Percentiles rank a stretch among this genome's conserved stretches.
Conservation (phyloP, 2,329 filamentous ascomycete genomes). For the Xylaria sp. region DNA sequence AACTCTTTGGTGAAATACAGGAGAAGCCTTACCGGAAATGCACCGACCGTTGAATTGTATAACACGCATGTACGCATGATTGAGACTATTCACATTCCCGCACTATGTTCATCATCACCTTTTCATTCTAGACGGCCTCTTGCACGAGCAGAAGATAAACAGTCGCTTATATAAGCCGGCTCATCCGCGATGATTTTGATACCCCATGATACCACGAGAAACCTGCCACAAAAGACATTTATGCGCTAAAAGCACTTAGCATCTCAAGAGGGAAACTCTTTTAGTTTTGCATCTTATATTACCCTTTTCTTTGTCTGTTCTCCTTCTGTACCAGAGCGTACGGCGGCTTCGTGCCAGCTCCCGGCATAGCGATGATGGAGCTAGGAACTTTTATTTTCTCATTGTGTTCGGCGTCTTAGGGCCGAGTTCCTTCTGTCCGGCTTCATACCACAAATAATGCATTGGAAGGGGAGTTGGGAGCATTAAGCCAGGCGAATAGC, state of each 20-base stretch:
- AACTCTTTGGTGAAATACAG: background rate
- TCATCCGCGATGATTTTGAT: conserved; percentile 43
- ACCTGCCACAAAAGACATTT: conserved; percentile 29
- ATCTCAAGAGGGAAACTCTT: conserved; percentile 26
- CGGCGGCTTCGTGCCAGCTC: conserved; percentile 9
- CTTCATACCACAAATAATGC: conserved; percentile 37
- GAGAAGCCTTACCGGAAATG: conserved; percentile 8
- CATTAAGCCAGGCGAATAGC: conserved; percentile 22
- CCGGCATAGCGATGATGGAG: conserved; percentile 30
- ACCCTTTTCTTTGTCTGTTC: conserved; percentile 32
- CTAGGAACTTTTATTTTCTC: conserved; percentile 33
- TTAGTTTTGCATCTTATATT: conserved; percentile 25
- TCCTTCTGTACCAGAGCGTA: conserved; percentile 3
- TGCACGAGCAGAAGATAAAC: conserved; percentile 37
- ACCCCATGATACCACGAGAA: conserved; percentile 43
- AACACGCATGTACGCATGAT: conserved; percentile 40
- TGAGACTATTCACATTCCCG: conserved; percentile 30
- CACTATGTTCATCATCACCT: conserved; percentile 39
- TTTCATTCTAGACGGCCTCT: conserved; percentile 41
- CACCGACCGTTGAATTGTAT: conserved; percentile 41
- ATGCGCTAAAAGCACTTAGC: conserved; percentile 23
- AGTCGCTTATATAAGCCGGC: conserved; percentile 38
- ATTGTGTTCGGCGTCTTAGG: conserved; percentile 34
- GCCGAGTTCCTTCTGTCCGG: conserved; percentile 34
- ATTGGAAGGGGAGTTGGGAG: conserved; percentile 35